Evolutionary conservation across 2,329 filamentous ascomycete species (phyloP), one percentile per base, ranked within the genome.

Genomic region (Cordyceps fumosorosea): DNA sequence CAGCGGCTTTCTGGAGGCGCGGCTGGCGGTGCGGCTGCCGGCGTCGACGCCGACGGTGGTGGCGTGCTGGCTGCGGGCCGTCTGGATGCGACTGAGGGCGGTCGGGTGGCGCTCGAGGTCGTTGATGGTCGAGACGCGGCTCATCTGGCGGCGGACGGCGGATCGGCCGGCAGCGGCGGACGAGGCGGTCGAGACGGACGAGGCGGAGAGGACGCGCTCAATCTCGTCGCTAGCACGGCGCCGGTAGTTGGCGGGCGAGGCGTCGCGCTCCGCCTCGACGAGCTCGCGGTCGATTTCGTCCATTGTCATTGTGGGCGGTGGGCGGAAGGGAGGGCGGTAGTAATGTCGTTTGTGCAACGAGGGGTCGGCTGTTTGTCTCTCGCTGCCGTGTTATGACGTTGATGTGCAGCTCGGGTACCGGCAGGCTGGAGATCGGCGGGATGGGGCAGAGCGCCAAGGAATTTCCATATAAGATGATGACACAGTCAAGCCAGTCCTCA

Each of bases 91-190:
- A 71, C 83, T 85, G 63, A 93, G 77, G 60, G 84, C 87, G 10
- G 88, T 90, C 20, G 84, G 83, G 66, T 90, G 83, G 62, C 87
- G 80, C 71, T 90, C 88, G 45, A 91, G 80, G 69, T 91, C 88
- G 67, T 78, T 76, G 65, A 86, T 81, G 4, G 88, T 90, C 5
- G 85, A 80, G n/a, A 85, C 71, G 58, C 86, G 80, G 69, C 82
- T 85, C 75, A 90, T 81, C 56, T 75, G 77, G 62, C 78, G 72
- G 60, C 77, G 76, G 64, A 73, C 68, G 51, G 69, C 69, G 24
- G 68, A 69, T 11, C 44, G 6, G 47, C 72, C 72, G 20, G 22
- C 40, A 24, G 5, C 24, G 6, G 40, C 22, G 1, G 78, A 77
- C 11, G 79, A 80, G 0, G 80, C 78, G 6, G 81, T 80, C 40